These are phyloP conservation scores for barrel medic (Medicago truncatula) DNA, from an alignment of 306 rosid species.

Conservation along the genomic window MtrunA17r5.0-ANR NC_053046.1:1578001-1578500, in stretches of 20 bases:
- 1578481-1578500: neutral
- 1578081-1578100: neutral
- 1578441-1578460: too few relatives aligned
- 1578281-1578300: too few relatives aligned
- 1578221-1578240: conserved; percentile 22
- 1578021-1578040: conserved; percentile 41
- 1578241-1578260: neutral
- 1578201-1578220: neutral
- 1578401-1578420: too few relatives aligned
- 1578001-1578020: conserved; percentile 78
- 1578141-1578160: conserved; percentile 6
- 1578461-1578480: too few relatives aligned
- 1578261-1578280: too few relatives aligned
- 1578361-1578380: too few relatives aligned
- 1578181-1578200: conserved; percentile 28
- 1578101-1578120: neutral
- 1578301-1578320: too few relatives aligned
- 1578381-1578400: too few relatives aligned
- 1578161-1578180: conserved; percentile 19
- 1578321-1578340: too few relatives aligned
- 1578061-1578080: conserved; percentile 32
- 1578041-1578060: conserved; percentile 20
- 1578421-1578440: too few relatives aligned
- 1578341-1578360: too few relatives aligned
- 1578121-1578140: conserved; percentile 23